These are phyloP conservation scores for Aspergillus saccharolyticus DNA, from an alignment of 495 filamentous ascomycete genomes.

Conservation along the genomic window DNA sequence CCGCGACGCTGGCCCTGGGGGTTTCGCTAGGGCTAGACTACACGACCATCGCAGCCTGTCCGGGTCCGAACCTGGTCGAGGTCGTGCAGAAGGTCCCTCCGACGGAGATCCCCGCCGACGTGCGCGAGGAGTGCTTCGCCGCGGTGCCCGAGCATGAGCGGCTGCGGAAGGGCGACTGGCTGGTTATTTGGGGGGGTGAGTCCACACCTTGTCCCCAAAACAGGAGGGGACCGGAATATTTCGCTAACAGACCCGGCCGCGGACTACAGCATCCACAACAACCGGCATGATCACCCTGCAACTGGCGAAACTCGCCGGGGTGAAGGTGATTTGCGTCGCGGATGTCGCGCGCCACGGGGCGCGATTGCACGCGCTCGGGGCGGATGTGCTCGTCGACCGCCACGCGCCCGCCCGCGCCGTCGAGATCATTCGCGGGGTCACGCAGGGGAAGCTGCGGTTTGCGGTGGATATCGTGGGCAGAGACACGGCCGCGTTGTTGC, in stretches of 20 bases:
- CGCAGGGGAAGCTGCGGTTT: conserved; percentile 51
- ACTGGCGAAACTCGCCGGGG: conserved; percentile 53
- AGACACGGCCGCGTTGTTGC: conserved; percentile 49
- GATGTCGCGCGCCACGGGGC: conserved; percentile 58
- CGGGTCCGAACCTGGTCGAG: conserved; percentile 50
- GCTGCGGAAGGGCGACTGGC: conserved; percentile 53
- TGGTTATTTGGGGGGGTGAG: conserved; percentile 66
- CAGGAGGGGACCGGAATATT: too few relatives aligned
- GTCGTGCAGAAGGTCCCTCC: conserved; percentile 35
- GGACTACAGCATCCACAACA: conserved; percentile 50
- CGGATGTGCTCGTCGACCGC: conserved; percentile 59
- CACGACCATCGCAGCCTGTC: conserved; percentile 20
- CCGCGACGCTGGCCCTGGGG: conserved; percentile 53
- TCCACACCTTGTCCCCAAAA: too few relatives aligned
- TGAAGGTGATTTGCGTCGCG: conserved; percentile 54
- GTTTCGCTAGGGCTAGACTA: conserved; percentile 61
- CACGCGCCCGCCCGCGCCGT: conserved; percentile 54
- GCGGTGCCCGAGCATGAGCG: conserved; percentile 38
- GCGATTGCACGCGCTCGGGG: conserved; percentile 45
- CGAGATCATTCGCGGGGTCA: conserved; percentile 53
- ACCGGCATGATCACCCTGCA: conserved; percentile 57
- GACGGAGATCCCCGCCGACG: conserved; percentile 45
- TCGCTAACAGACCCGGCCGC: too few relatives aligned
- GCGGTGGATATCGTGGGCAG: conserved; percentile 58
- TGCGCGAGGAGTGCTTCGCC: conserved; percentile 49